phyloP scores from a whole-genome alignment of 2,329 filamentous ascomycete species.

The Grosmannia serpens region DNA sequence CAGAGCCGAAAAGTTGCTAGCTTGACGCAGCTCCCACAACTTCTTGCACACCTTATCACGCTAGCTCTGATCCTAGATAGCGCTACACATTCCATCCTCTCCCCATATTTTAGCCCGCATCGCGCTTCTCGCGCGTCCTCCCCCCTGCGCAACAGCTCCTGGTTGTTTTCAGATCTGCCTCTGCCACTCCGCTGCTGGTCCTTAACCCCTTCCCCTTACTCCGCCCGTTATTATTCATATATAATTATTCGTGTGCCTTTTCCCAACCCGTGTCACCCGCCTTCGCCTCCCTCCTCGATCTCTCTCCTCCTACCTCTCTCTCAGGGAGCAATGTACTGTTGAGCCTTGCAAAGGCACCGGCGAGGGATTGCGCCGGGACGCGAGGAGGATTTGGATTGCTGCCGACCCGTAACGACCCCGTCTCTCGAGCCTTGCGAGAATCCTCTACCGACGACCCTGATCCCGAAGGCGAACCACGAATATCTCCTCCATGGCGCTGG shows the following conservation, averaged over 20 bases:
- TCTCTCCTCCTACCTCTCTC: neutral
- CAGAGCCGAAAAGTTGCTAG: neutral
- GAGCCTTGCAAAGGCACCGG: slow-evolving; percentile 2
- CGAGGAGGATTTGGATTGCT: slow-evolving; percentile 5
- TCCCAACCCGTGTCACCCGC: neutral
- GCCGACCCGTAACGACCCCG: no score
- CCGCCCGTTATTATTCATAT: neutral
- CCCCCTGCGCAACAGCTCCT: neutral
- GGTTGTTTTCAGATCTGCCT: neutral
- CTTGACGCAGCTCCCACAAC: neutral
- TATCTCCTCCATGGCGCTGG: neutral
- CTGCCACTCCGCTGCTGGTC: neutral
- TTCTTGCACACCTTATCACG: slow-evolving; percentile 3
- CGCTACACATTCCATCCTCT: neutral
- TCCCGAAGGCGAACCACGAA: neutral
- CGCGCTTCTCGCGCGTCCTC: slow-evolving; percentile 10
- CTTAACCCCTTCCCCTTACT: neutral
- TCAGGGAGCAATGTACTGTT: slow-evolving; percentile 4
- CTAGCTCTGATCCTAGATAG: slow-evolving; percentile 3
- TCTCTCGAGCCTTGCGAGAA: no score
- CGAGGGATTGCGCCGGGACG: slow-evolving; percentile 9
- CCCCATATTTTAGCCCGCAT: slow-evolving; percentile 4
- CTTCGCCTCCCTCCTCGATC: neutral
- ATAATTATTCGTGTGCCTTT: neutral
- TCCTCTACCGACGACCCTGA: neutral